These are phyloP conservation scores for Coriolopsis trogii DNA, from an alignment of 1,284 basidiomycete genomes.

Conservation along the genomic window DNA sequence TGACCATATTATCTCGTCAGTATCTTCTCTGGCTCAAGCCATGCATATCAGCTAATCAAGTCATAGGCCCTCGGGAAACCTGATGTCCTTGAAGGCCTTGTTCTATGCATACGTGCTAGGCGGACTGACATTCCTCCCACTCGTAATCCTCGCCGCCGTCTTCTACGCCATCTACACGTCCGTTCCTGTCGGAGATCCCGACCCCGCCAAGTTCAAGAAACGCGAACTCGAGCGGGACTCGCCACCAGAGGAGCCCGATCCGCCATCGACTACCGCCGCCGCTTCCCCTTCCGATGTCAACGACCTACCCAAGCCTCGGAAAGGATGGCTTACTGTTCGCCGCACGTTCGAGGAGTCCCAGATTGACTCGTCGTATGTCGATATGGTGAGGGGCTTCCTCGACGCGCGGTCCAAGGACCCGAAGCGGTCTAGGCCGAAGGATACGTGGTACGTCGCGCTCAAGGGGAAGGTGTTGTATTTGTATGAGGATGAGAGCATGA, in stretches of 20 bases:
- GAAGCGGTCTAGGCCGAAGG: slow-evolving; percentile 77
- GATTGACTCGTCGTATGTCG: slow-evolving; percentile 68
- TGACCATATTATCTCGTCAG: slow-evolving; percentile 9
- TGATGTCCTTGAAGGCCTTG: slow-evolving; percentile 66
- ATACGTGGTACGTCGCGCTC: slow-evolving; percentile 87
- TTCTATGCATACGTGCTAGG: slow-evolving; percentile 86
- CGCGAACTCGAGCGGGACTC: slow-evolving; percentile 29
- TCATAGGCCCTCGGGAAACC: slow-evolving; percentile 3
- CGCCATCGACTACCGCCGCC: slow-evolving; percentile 29
- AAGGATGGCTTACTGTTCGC: slow-evolving; percentile 86
- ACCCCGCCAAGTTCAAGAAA: slow-evolving; percentile 33
- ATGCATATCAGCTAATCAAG: neutral
- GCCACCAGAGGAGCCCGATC: slow-evolving; percentile 34
- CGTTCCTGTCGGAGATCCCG: slow-evolving; percentile 65
- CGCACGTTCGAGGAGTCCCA: slow-evolving; percentile 73
- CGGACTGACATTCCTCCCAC: slow-evolving; percentile 84
- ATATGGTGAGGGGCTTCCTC: slow-evolving; percentile 70
- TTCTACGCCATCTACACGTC: slow-evolving; percentile 76
- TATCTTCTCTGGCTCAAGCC: neutral
- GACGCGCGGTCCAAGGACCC: slow-evolving; percentile 80
- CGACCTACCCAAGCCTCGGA: slow-evolving; percentile 67
- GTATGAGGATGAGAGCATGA: slow-evolving; percentile 88
- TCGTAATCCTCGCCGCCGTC: slow-evolving; percentile 59
- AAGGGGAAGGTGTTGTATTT: slow-evolving; percentile 90
- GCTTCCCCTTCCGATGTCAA: slow-evolving; percentile 44